phyloP scores from a whole-genome alignment of 306 rosid species.

The Medicago truncatula region MtrunA17r5.0-ANR NC_053048.1:47171001-47171500 shows the following conservation, averaged over 20 bases:
- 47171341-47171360: constrained; percentile 17
- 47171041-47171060: no score
- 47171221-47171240: constrained; percentile 10
- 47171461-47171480: neutral
- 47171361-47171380: constrained; percentile 25
- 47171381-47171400: constrained; percentile 23
- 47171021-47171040: no score
- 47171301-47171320: constrained; percentile 42
- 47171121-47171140: neutral
- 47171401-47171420: constrained; percentile 42
- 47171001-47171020: no score
- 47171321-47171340: constrained; percentile 41
- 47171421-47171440: constrained; percentile 31
- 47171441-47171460: constrained; percentile 14
- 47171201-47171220: constrained; percentile 28
- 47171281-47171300: constrained; percentile 18
- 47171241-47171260: constrained; percentile 16
- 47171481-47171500: constrained; percentile 38
- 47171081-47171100: neutral
- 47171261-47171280: constrained; percentile 19
- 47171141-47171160: no score
- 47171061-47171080: no score
- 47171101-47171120: neutral
- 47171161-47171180: no score
- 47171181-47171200: constrained; percentile 10